Evolutionary conservation across 2,329 filamentous ascomycete species (phyloP).

Genomic region (Pseudonectria buxi): DNA sequence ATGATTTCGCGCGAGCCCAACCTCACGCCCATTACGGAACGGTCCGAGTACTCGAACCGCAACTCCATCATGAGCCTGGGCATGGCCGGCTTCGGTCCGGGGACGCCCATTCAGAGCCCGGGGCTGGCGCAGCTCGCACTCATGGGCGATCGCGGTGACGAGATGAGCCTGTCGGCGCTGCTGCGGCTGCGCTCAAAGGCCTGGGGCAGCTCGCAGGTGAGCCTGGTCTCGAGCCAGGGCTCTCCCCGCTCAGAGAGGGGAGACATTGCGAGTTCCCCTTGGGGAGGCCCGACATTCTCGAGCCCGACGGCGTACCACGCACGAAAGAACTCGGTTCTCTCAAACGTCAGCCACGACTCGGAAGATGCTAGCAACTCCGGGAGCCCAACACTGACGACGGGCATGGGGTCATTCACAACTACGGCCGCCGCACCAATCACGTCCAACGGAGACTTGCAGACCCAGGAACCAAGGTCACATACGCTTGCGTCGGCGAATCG

Average conservation of each 20-base stretch:
- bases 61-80: conserved; percentile 78
- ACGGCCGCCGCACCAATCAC: no score
- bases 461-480: no score
- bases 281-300: conserved; percentile 16
- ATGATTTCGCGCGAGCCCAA: conserved; percentile 78
- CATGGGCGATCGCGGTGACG: conserved; percentile 49
- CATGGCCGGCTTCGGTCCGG: conserved; percentile 33
- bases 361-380: conserved; percentile 39
- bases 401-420: conserved; percentile 25
- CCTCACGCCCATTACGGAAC: conserved; percentile 90
- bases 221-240: conserved; percentile 51
- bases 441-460: no score
- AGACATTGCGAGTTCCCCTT: conserved; percentile 41
- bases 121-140: conserved; percentile 71
- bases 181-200: conserved; percentile 66
- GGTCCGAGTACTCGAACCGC: conserved; percentile 90
- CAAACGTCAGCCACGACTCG: conserved; percentile 41
- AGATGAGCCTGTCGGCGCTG: conserved; percentile 68
- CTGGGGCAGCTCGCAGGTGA: conserved; percentile 76
- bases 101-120: conserved; percentile 55
- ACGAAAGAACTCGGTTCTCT: conserved; percentile 45
- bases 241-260: conserved; percentile 44
- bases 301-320: conserved; percentile 28
- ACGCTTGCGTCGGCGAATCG: no score
- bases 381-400: conserved; percentile 45